Evolutionary conservation across 2,329 filamentous ascomycete species (phyloP).

Genomic region (Paradendryphiella salina): DNA sequence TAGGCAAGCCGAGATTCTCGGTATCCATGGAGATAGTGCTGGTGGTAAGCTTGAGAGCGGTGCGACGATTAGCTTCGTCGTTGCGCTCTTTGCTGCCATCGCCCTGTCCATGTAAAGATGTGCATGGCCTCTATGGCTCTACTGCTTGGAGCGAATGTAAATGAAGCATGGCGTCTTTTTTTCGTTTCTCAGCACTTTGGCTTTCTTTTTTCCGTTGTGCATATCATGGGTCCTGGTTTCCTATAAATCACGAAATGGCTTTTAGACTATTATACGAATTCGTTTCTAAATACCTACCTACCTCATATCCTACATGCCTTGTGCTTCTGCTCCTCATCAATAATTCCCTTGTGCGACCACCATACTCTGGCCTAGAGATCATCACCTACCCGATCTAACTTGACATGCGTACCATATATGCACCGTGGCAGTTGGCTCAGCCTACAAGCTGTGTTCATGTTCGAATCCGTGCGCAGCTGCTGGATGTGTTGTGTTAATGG

Average conservation of each 20-base stretch:
- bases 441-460: no score
- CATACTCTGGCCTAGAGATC: no score
- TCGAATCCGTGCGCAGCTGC: no score
- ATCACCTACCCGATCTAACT: no score
- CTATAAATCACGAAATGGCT: not conserved
- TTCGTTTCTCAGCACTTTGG: not conserved
- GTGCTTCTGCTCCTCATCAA: no score
- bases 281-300: not conserved
- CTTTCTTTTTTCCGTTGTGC: not conserved
- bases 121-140: not conserved
- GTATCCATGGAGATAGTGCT: constrained; percentile 39
- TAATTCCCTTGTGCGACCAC: not conserved
- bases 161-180: constrained; percentile 2
- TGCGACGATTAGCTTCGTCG: constrained; percentile 39
- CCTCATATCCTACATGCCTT: no score
- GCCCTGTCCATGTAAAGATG: constrained; percentile 25
- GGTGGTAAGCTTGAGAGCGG: constrained; percentile 31
- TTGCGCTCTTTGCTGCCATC: constrained; percentile 41
- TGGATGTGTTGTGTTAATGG: no score
- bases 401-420: no score
- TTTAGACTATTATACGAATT: not conserved
- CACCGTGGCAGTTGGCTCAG: no score
- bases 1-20: constrained; percentile 42
- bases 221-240: not conserved
- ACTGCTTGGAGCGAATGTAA: not conserved